Evolutionary conservation across 805 yeast species (phyloP).

Genomic region (Wickerhamomyces xylosicus): DNA sequence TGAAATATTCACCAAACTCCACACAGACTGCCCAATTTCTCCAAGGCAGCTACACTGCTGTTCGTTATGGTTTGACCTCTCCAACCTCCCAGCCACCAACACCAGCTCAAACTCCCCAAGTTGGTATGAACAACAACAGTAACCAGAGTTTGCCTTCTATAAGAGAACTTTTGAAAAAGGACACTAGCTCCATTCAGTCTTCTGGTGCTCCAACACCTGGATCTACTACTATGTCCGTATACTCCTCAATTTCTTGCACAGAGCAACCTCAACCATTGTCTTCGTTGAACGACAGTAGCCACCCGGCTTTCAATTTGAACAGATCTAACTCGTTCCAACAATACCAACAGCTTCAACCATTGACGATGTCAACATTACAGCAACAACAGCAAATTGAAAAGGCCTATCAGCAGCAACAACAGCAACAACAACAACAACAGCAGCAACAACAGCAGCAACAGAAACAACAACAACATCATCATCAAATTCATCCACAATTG

Average conservation of each 20-base stretch:
- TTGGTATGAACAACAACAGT: too few relatives aligned
- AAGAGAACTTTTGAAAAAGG: constrained; percentile 10
- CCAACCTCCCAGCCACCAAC: too few relatives aligned
- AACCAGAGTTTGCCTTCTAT: constrained; percentile 13
- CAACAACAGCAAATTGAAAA: constrained; percentile 2
- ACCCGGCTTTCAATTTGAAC: background rate
- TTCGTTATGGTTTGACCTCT: too few relatives aligned
- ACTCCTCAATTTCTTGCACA: too few relatives aligned
- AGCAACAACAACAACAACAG: constrained; percentile 2
- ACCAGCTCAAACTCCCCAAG: too few relatives aligned
- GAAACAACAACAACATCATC: constrained; percentile 2
- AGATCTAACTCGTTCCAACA: constrained; percentile 3
- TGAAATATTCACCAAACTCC: too few relatives aligned
- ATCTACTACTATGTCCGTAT: too few relatives aligned
- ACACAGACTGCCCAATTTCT: too few relatives aligned
- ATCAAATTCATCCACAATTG: constrained; percentile 1
- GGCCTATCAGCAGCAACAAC: constrained; percentile 3
- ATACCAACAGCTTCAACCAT: background rate
- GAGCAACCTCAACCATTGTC: too few relatives aligned
- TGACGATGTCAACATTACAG: background rate
- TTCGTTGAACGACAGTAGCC: too few relatives aligned
- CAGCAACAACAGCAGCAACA: too few relatives aligned
- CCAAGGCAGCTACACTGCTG: too few relatives aligned
- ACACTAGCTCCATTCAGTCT: constrained; percentile 1
- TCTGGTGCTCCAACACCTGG: background rate